Evolutionary conservation across 2,329 filamentous ascomycete species (phyloP).

Genomic region (Talaromyces sp.): DNA sequence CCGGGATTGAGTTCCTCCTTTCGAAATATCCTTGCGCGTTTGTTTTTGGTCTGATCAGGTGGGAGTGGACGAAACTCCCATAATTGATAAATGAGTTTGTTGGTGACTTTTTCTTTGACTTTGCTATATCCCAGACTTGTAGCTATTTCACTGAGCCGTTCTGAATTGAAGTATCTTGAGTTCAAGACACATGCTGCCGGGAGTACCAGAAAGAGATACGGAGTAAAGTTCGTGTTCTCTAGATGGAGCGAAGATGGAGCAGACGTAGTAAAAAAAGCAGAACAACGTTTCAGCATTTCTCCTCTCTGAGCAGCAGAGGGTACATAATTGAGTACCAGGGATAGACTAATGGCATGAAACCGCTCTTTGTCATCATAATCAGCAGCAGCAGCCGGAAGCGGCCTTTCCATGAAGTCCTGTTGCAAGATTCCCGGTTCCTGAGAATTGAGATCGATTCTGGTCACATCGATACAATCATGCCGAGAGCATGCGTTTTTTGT

Average conservation of each 20-base stretch:
- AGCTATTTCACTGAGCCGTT: slow-evolving; percentile 70
- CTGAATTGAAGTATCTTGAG: slow-evolving; percentile 80
- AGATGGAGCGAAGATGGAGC: slow-evolving; percentile 18
- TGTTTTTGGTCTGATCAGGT: slow-evolving; percentile 23
- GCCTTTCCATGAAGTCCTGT: slow-evolving; percentile 91
- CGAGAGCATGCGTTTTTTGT: slow-evolving; percentile 79
- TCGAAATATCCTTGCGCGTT: slow-evolving; percentile 47
- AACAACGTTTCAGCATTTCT: slow-evolving; percentile 76
- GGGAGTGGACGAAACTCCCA: slow-evolving; percentile 55
- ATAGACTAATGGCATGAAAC: slow-evolving; percentile 90
- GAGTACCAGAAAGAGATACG: slow-evolving; percentile 79
- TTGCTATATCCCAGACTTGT: slow-evolving; percentile 67
- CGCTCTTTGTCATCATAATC: slow-evolving; percentile 50
- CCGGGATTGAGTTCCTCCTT: slow-evolving; percentile 79
- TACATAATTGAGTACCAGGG: slow-evolving; percentile 91
- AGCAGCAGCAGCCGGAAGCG: slow-evolving; percentile 55
- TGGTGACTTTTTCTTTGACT: slow-evolving; percentile 66
- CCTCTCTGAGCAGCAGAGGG: slow-evolving; percentile 72
- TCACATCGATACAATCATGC: slow-evolving; percentile 67
- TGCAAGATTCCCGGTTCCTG: slow-evolving; percentile 73
- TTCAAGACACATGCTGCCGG: slow-evolving; percentile 85
- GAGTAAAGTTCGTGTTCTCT: slow-evolving; percentile 31
- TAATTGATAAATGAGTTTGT: slow-evolving; percentile 86
- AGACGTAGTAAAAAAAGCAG: slow-evolving; percentile 60
- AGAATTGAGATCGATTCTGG: slow-evolving; percentile 86